Evolutionary conservation across 2,329 filamentous ascomycete species (phyloP), one percentile per base, ranked within the genome.

Genomic region (Emergomyces orientalis): DNA sequence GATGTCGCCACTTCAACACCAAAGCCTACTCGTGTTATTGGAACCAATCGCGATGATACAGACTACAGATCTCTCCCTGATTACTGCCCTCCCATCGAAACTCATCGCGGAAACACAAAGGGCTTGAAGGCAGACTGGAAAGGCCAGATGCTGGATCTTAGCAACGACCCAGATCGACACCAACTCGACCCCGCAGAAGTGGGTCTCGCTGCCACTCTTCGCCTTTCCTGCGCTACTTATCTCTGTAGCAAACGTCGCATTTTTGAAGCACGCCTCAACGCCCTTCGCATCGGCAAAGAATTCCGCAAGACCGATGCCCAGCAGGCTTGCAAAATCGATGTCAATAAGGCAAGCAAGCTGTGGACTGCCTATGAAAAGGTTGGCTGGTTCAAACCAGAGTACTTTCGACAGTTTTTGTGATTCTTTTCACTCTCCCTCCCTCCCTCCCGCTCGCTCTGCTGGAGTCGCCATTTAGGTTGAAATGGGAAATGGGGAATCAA

Each of bases 241-340:
- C 82, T 97, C 30, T 92, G 89, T 64, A 94, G 89, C 80, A 97
- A 97, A 82, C 87, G 93, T 63, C 88, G 91, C 64, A 93, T 97
- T 71, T 97, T 97, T 74, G 81, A 88, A 62, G 86, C 86, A 59
- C 86, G 90, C 49, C 83, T 93, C 41, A 84, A 88, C 64, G 84
- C 86, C 1, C 78, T 86, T 45, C 76, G 79, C 62, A 86, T 85
- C 43, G 83, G 84, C 72, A 94, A 95, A 76, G 89, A 92, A 71
- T 97, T 96, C 75, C 87, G 90, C 74, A 96, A 96, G 83, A 97
- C 93, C 1, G 90, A 96, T 73, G 91, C 91, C 5, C 93, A 97
- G 75, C 90, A 96, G 74, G 91, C 90, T n/a, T 96, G 91, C 82
- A 95, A 95, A 80, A 96, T 97, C 67, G 93, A 97, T 71, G 93